Evolutionary conservation across 2,329 filamentous ascomycete genomes (phyloP).

Genomic region (Raffaelea albimanens): DNA sequence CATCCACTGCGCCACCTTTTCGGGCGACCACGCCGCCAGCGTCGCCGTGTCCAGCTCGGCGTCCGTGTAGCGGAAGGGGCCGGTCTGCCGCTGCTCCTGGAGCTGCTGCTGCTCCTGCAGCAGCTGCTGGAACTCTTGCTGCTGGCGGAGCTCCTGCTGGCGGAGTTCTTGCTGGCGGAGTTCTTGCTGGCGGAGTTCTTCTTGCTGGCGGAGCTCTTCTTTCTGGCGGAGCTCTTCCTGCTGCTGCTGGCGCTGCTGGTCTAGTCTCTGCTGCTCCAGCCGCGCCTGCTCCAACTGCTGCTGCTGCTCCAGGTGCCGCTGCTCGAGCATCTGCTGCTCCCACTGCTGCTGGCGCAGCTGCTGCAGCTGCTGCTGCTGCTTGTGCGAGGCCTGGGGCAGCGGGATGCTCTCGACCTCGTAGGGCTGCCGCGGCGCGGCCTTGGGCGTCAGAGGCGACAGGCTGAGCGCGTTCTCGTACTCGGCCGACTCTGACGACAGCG

Average conservation of each 20-base stretch:
- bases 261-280: background rate
- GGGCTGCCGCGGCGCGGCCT: constrained; percentile 27
- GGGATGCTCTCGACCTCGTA: background rate
- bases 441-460: constrained; percentile 65
- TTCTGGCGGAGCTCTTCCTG: too few relatives aligned
- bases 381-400: background rate
- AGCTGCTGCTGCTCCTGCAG: constrained; percentile 23
- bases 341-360: background rate
- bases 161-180: background rate
- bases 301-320: background rate
- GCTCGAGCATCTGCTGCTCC: background rate
- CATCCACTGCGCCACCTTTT: constrained; percentile 82
- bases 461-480: constrained; percentile 49
- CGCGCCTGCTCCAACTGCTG: background rate
- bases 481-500: constrained; percentile 43
- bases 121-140: too few relatives aligned
- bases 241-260: background rate
- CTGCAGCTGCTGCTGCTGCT: background rate
- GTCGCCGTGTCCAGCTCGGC: constrained; percentile 48
- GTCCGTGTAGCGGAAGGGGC: constrained; percentile 47
- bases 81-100: constrained; percentile 20
- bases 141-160: background rate
- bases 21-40: constrained; percentile 60
- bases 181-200: too few relatives aligned
- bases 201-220: too few relatives aligned